Conservation (phyloP, 208 protist genomes). For the Wallacemonas sp. region DNA sequence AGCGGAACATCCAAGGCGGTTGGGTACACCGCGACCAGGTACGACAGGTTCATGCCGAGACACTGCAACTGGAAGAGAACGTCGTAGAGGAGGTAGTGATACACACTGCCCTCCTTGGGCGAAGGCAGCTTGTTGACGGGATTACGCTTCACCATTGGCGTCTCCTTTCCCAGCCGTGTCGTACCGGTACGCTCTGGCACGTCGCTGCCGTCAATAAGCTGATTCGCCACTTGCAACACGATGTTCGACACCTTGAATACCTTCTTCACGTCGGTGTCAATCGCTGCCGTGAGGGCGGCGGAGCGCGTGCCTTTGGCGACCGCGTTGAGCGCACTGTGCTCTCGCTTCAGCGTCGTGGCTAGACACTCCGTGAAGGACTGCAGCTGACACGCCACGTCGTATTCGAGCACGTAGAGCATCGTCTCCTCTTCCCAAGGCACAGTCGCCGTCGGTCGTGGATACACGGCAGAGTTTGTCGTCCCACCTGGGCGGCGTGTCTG, state of each 20-base stretch:
- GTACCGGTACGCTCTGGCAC: slow-evolving; percentile 17
- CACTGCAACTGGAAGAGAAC: slow-evolving; percentile 87
- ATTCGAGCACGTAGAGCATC: slow-evolving; percentile 71
- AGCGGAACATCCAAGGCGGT: slow-evolving; percentile 52
- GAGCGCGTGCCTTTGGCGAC: slow-evolving; percentile 18
- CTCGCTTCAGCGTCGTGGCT: slow-evolving; percentile 56
- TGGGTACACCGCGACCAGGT: slow-evolving; percentile 59
- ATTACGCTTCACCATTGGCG: slow-evolving; percentile 34
- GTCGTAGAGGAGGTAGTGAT: slow-evolving; percentile 71
- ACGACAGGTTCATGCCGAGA: slow-evolving; percentile 63
- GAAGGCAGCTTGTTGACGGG: slow-evolving; percentile 66
- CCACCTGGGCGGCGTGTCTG: not conserved
- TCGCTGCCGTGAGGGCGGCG: slow-evolving; percentile 22
- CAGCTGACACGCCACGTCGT: slow-evolving; percentile 84
- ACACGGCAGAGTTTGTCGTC: not conserved
- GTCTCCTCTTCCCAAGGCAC: slow-evolving; percentile 33
- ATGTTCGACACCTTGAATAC: slow-evolving; percentile 72
- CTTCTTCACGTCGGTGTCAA: slow-evolving; percentile 37
- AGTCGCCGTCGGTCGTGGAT: not conserved
- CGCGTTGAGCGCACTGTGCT: slow-evolving; percentile 45
- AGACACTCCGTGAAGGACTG: slow-evolving; percentile 70
- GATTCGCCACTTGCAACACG: slow-evolving; percentile 70
- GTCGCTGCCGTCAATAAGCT: slow-evolving; percentile 45
- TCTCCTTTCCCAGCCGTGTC: slow-evolving; percentile 27
- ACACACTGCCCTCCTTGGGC: slow-evolving; percentile 48